phyloP scores from a whole-genome alignment of 2,329 filamentous ascomycete species.

The Zymoseptoria tritici region DNA sequence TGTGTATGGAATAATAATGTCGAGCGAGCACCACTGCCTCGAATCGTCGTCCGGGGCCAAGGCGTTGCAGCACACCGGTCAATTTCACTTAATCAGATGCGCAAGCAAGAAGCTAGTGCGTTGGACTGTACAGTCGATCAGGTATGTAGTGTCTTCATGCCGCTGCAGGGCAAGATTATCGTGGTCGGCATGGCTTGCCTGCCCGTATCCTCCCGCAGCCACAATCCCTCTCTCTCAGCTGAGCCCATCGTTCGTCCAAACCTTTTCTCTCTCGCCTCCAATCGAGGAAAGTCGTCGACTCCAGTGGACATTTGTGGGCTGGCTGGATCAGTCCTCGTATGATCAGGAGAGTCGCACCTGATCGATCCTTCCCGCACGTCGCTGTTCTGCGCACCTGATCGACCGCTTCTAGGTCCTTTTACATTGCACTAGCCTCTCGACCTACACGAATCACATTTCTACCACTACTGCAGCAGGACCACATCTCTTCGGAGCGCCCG shows the following conservation, averaged over 20 bases:
- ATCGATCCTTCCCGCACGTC: not conserved
- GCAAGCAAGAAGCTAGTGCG: not conserved
- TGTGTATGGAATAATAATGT: too few relatives aligned
- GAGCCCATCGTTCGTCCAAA: conserved; percentile 3
- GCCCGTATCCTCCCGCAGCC: conserved; percentile 7
- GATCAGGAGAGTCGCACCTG: not conserved
- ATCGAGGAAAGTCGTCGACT: not conserved
- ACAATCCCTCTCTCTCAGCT: conserved; percentile 3
- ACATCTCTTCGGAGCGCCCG: not conserved
- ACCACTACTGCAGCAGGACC: not conserved
- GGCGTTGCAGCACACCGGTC: too few relatives aligned
- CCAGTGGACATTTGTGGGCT: not conserved
- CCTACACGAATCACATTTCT: not conserved
- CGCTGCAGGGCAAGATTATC: conserved; percentile 9
- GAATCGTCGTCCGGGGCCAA: too few relatives aligned
- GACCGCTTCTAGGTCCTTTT: not conserved
- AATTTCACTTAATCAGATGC: not conserved
- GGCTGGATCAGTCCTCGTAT: not conserved
- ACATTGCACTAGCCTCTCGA: not conserved
- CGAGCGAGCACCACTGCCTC: too few relatives aligned
- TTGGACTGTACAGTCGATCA: not conserved
- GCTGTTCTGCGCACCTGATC: not conserved
- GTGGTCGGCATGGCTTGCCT: conserved; percentile 8
- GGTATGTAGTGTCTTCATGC: not conserved
- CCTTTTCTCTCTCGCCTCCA: conserved; percentile 1